These are phyloP conservation scores for Termitomyces sp. DNA, from an alignment of 768 basidiomycete species.

Conservation along the genomic window DNA sequence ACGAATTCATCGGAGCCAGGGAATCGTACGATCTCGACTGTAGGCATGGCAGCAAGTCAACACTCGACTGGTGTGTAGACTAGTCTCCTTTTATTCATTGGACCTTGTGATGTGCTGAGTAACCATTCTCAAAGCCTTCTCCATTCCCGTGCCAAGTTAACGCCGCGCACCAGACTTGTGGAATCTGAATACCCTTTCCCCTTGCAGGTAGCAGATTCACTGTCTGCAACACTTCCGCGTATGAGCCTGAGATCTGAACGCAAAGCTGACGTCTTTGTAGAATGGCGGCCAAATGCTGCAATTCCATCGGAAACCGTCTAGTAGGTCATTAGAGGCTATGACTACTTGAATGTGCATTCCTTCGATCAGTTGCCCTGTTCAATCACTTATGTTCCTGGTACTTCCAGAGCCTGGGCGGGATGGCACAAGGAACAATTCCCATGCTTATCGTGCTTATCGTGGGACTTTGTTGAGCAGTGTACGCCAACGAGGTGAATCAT, in stretches of 20 bases:
- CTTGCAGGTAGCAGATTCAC: not conserved
- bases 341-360: slow-evolving; percentile 60
- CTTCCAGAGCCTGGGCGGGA: slow-evolving; percentile 6
- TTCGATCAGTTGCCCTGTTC: not conserved
- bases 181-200: too few species aligned
- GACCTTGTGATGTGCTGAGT: slow-evolving; percentile 1
- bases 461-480: slow-evolving; percentile 64
- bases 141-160: too few species aligned
- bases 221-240: not conserved
- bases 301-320: not conserved
- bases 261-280: too few species aligned
- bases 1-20: too few species aligned
- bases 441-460: slow-evolving; percentile 46
- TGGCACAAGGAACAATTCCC: slow-evolving; percentile 18
- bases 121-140: not conserved
- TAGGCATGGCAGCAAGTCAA: not conserved
- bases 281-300: too few species aligned
- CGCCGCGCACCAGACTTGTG: too few species aligned
- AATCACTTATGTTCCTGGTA: slow-evolving; percentile 12
- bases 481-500: slow-evolving; percentile 56
- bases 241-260: too few species aligned
- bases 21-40: too few species aligned
- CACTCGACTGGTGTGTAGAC: not conserved
- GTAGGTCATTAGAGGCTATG: slow-evolving; percentile 69
- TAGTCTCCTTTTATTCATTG: not conserved